phyloP scores from a whole-genome alignment of 805 yeast species.

The Yarrowia bubula region DNA sequence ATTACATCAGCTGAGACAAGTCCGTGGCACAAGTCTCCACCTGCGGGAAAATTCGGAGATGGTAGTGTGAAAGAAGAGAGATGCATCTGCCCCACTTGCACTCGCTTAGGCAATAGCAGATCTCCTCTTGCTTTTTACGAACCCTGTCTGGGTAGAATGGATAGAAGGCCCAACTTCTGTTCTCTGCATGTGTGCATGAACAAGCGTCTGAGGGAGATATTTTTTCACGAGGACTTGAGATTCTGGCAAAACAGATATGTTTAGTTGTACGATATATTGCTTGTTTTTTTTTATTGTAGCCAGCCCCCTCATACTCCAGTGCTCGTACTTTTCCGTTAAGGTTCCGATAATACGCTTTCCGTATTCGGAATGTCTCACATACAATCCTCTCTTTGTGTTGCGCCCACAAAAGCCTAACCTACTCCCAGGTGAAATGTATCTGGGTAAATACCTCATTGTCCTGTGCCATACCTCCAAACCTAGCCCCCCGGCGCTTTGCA shows the following conservation, averaged over 20 bases:
- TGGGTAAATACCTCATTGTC: slow-evolving; percentile 6
- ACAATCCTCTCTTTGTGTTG: not conserved
- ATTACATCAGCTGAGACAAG: no score
- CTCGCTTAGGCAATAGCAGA: slow-evolving; percentile 10
- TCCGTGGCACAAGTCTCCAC: no score
- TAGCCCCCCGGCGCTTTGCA: not conserved
- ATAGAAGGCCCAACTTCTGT: not conserved
- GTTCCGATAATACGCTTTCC: not conserved
- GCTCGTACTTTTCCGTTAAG: not conserved
- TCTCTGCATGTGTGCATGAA: not conserved
- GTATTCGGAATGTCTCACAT: not conserved
- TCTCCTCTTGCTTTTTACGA: not conserved
- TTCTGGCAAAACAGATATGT: no score
- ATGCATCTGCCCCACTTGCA: not conserved
- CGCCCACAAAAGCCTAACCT: not conserved
- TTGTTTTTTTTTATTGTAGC: no score
- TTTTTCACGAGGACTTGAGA: no score
- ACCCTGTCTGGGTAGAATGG: no score
- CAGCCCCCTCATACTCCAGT: no score
- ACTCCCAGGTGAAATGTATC: not conserved
- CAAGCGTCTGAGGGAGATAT: no score
- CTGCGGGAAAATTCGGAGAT: no score
- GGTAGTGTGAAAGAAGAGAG: not conserved
- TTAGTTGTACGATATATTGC: no score
- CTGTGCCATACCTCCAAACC: not conserved